Conservation (phyloP, 2,329 filamentous ascomycete genomes). For the Cordyceps militaris region DNA sequence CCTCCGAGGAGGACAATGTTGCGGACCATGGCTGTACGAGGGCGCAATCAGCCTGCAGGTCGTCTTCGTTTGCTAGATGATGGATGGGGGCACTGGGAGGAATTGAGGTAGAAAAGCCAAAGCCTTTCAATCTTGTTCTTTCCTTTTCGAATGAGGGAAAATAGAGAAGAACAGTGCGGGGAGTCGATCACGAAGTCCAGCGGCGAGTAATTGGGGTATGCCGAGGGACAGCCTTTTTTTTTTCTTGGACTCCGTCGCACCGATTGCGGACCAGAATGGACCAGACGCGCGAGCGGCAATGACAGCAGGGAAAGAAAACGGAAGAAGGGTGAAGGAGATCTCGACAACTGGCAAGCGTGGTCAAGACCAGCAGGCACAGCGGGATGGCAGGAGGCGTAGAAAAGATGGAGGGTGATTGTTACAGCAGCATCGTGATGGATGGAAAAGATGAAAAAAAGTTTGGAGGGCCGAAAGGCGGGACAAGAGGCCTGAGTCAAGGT, state of each 20-base stretch:
- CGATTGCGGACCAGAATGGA: slow-evolving; percentile 5
- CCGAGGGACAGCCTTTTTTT: slow-evolving; percentile 14
- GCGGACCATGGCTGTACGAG: slow-evolving; percentile 63
- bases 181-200: background rate
- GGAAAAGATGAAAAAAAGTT: background rate
- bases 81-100: background rate
- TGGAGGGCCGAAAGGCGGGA: background rate
- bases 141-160: background rate
- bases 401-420: background rate
- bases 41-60: background rate
- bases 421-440: slow-evolving; percentile 13
- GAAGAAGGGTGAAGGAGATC: background rate
- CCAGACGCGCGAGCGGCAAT: background rate
- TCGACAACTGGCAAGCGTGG: background rate
- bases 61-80: background rate
- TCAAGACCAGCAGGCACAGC: slow-evolving; percentile 10
- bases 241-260: background rate
- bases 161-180: background rate
- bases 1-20: slow-evolving; percentile 93
- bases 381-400: background rate
- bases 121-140: background rate
- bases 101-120: background rate
- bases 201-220: background rate
- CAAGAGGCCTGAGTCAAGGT: slow-evolving; percentile 8
- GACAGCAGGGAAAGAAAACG: background rate